Conservation (phyloP, 345 rosid species). For the Clarkia xantiana region DNA sequence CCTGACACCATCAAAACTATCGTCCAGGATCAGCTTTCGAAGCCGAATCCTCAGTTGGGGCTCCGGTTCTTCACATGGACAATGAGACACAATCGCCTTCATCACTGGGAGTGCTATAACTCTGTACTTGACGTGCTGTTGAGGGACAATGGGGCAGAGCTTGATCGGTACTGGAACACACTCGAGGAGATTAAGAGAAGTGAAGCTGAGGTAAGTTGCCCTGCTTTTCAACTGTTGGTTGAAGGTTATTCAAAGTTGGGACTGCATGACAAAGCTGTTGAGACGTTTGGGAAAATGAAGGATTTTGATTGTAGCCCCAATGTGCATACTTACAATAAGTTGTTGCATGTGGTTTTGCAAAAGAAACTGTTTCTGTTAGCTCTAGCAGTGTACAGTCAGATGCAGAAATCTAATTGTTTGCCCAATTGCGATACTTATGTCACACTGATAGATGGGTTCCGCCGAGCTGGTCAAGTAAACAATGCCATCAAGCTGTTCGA, state of each 20-base stretch:
- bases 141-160: conserved; percentile 21
- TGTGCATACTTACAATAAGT: conserved; percentile 43
- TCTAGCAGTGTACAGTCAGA: conserved; percentile 48
- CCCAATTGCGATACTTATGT: conserved; percentile 45
- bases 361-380: conserved; percentile 36
- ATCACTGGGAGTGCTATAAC: conserved; percentile 16
- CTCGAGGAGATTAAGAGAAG: conserved; percentile 37
- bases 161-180: conserved; percentile 47
- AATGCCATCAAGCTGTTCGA: conserved; percentile 65
- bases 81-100: conserved; percentile 32
- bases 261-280: conserved; percentile 50
- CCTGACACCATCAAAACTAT: conserved; percentile 28
- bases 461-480: conserved; percentile 29
- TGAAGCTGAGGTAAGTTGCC: conserved; percentile 20
- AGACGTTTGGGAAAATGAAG: conserved; percentile 57
- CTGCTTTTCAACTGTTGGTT: conserved; percentile 47
- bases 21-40: conserved; percentile 20
- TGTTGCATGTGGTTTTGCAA: conserved; percentile 27
- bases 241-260: conserved; percentile 43
- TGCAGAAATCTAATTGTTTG: conserved; percentile 42
- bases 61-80: conserved; percentile 86
- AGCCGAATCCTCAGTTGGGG: conserved; percentile 26
- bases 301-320: conserved; percentile 58
- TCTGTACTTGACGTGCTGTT: conserved; percentile 31
- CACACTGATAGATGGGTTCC: conserved; percentile 51